A percentile compares a stretch with the other conserved stretches of the same genome.
Evolutionary conservation across 129 eudicot genomes (phyloP).

Genomic region (Flaveria brownii): DNA sequence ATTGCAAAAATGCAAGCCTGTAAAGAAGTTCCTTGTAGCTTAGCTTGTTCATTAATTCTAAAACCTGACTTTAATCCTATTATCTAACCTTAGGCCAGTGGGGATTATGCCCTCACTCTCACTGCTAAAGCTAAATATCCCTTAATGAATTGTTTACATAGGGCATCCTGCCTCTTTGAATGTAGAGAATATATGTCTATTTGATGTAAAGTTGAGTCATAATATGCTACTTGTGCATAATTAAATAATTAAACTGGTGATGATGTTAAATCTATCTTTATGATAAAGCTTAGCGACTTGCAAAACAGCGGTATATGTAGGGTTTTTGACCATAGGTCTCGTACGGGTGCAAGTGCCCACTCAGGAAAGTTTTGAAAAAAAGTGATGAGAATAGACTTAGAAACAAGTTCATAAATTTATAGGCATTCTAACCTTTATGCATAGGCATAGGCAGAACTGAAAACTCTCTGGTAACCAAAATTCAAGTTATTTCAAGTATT

Average conservation of each 20-base stretch:
- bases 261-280: slow-evolving; percentile 24
- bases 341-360: background rate
- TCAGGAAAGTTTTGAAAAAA: slow-evolving; percentile 13
- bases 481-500: too few species aligned
- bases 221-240: slow-evolving; percentile 14
- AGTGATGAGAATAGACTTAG: background rate
- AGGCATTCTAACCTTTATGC: too few species aligned
- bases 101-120: slow-evolving; percentile 40
- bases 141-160: slow-evolving; percentile 30
- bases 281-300: slow-evolving; percentile 22
- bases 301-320: slow-evolving; percentile 14
- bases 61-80: slow-evolving; percentile 15
- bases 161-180: slow-evolving; percentile 32
- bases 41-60: slow-evolving; percentile 23
- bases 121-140: slow-evolving; percentile 35
- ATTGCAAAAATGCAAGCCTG: slow-evolving; percentile 32
- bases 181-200: slow-evolving; percentile 28
- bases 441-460: too few species aligned
- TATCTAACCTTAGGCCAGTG: slow-evolving; percentile 39
- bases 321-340: slow-evolving; percentile 4
- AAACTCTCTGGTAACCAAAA: too few species aligned
- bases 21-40: slow-evolving; percentile 36
- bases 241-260: slow-evolving; percentile 15
- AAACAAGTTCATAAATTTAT: background rate
- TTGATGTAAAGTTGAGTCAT: slow-evolving; percentile 32